These are phyloP conservation scores for Globisporangium mamillatum DNA, from an alignment of 352 stramenopile genomes.

Conservation along the genomic window DNA sequence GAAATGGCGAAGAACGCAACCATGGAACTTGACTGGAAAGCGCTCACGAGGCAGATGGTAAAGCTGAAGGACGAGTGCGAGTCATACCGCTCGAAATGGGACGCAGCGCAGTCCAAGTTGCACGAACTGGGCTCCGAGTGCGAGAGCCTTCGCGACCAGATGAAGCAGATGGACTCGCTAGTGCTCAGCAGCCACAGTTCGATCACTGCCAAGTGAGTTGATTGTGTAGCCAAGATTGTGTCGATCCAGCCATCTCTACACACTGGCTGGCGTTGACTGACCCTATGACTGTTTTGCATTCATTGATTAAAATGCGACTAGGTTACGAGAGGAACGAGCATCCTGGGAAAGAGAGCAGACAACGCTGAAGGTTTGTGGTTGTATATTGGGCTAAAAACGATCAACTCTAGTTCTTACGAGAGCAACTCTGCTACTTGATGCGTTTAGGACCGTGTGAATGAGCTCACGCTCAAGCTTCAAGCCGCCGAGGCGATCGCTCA, in stretches of 20 bases:
- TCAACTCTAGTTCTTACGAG: neutral
- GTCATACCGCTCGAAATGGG: constrained; percentile 41
- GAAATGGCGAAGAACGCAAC: constrained; percentile 37
- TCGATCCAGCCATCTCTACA: no score
- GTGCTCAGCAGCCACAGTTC: constrained; percentile 59
- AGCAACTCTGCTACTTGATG: neutral
- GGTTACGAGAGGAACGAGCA: constrained; percentile 55
- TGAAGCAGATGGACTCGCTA: constrained; percentile 75
- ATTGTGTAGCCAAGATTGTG: neutral
- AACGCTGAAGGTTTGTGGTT: constrained; percentile 37
- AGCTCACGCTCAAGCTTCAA: constrained; percentile 56
- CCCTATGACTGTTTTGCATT: neutral
- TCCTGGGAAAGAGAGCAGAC: constrained; percentile 48
- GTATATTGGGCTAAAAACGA: neutral
- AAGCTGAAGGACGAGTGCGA: constrained; percentile 53
- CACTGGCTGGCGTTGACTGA: no score
- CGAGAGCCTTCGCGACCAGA: constrained; percentile 59
- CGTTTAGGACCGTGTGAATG: constrained; percentile 41
- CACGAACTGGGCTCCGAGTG: constrained; percentile 46
- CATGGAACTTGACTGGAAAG: constrained; percentile 62
- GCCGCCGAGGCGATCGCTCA: constrained; percentile 41
- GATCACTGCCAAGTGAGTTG: constrained; percentile 44
- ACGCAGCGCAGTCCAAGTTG: constrained; percentile 58
- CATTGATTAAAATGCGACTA: constrained; percentile 10
- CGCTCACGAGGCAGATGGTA: constrained; percentile 37